Evolutionary conservation across 805 yeast genomes (phyloP).

Genomic region (Monosporozyma yasuniensis): DNA sequence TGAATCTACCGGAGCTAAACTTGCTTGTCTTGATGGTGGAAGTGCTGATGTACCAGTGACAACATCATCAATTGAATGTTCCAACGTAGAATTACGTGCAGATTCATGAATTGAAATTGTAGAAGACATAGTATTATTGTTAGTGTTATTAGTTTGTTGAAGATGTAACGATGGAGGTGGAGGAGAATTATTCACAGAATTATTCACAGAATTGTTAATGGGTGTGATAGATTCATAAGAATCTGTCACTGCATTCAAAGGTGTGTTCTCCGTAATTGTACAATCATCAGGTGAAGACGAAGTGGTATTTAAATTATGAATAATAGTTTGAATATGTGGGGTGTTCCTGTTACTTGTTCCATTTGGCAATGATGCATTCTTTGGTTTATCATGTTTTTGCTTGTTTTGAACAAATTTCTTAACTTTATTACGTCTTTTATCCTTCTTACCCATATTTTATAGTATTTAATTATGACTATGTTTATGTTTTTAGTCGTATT

Average conservation of each 20-base stretch:
- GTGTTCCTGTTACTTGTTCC: not conserved
- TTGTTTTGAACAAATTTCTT: slow-evolving; percentile 8
- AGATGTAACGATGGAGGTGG: not conserved
- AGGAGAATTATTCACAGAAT: not conserved
- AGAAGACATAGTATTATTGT: too few relatives aligned
- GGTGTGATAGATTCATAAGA: slow-evolving; percentile 1
- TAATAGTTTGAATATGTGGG: not conserved
- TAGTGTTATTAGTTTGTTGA: not conserved
- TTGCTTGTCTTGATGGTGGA: not conserved
- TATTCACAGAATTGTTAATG: not conserved
- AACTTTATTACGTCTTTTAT: slow-evolving; percentile 11
- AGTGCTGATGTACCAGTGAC: not conserved
- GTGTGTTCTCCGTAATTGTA: slow-evolving; percentile 1
- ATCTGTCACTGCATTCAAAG: not conserved
- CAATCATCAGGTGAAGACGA: not conserved
- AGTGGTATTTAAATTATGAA: not conserved
- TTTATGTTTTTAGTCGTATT: not conserved
- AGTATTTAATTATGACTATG: not conserved
- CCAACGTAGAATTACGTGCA: not conserved
- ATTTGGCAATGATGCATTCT: not conserved
- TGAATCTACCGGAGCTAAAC: not conserved
- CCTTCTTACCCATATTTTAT: slow-evolving; percentile 11
- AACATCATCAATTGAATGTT: not conserved
- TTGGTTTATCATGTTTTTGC: not conserved
- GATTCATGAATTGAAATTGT: not conserved